phyloP scores from a whole-genome alignment of 1,139 yeast genomes.

The Casaregolazyma lundiana region DNA sequence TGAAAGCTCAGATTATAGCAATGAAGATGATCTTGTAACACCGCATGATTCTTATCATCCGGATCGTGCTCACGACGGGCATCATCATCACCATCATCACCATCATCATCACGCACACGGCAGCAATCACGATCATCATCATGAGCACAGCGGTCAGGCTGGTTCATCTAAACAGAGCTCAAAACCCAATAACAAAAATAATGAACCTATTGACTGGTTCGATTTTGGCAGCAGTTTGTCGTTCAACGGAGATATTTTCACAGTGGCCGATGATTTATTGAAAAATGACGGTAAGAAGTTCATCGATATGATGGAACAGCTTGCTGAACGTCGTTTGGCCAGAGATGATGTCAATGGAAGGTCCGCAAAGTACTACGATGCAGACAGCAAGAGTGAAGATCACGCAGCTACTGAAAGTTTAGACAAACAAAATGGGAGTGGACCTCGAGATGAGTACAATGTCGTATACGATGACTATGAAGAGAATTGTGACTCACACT shows the following conservation, averaged over 20 bases:
- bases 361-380: conserved; percentile 34
- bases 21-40: neutral
- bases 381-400: conserved; percentile 35
- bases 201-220: conserved; percentile 25
- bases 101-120: conserved; percentile 12
- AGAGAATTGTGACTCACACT: conserved; percentile 24
- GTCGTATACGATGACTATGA: conserved; percentile 29
- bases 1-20: neutral
- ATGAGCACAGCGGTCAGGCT: conserved; percentile 15
- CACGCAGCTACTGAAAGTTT: conserved; percentile 33
- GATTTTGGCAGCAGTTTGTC: conserved; percentile 35
- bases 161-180: conserved; percentile 5
- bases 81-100: conserved; percentile 16
- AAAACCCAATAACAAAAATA: conserved; percentile 4
- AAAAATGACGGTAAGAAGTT: conserved; percentile 71
- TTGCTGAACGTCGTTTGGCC: conserved; percentile 55
- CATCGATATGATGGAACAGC: conserved; percentile 70
- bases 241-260: conserved; percentile 44
- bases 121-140: conserved; percentile 14
- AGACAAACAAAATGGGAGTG: conserved; percentile 32
- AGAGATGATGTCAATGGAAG: conserved; percentile 39
- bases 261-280: conserved; percentile 72
- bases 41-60: neutral
- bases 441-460: conserved; percentile 32
- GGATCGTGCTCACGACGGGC: conserved; percentile 11